Base-by-base conservation (phyloP, 164 flowering plant species). In the Platanus orientalis region DNA sequence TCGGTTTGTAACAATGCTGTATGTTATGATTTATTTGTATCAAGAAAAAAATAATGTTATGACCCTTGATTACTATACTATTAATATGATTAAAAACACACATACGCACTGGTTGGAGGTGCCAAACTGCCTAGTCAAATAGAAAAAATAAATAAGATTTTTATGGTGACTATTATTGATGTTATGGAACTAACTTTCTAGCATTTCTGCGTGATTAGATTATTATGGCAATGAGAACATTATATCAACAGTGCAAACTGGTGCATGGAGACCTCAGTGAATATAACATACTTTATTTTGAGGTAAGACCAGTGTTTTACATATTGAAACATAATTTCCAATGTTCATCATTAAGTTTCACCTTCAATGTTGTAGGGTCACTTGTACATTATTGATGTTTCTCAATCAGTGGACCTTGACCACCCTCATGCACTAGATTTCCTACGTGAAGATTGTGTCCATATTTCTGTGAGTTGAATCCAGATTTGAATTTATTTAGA, bases 201-300 rank as follows among this genome's bases (percentile, higher is more conserved):
- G 25, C 13, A 23, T 55, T 64, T 55, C 27, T 58, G 56, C 21
- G 16, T 20, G 20, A 54, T n/a, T 70, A 95, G 99, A 78, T 95
- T 71, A 81, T 95, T 63, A 72, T 80, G 57, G 75, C 81, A 27
- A 95, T 92, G 97, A 79, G 99, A 34, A 85, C 83, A 16, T 71
- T 95, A 60, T 95, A 87, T 75, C 99, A 88, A 72, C 90, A 85
- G 75, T 92, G 97, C 85, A 95, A 92, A 70, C 74, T 95, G 73
- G 99, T 95, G 42, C 99, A 95, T 83, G 99, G 97, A 62, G 99
- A 95, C 73, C 80, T 95, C n/a, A 95, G 97, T 74, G 99, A 95
- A 75, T 95, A 90, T 71, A 95, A 95, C 67, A 85, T 95, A 64
- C 91, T 95, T 24, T 88, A 88, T 76, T 87, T 60, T 72, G 99